These are phyloP conservation scores for Wickerhamomyces rabaulensis DNA, from an alignment of 805 yeast genomes.

Conservation along the genomic window DNA sequence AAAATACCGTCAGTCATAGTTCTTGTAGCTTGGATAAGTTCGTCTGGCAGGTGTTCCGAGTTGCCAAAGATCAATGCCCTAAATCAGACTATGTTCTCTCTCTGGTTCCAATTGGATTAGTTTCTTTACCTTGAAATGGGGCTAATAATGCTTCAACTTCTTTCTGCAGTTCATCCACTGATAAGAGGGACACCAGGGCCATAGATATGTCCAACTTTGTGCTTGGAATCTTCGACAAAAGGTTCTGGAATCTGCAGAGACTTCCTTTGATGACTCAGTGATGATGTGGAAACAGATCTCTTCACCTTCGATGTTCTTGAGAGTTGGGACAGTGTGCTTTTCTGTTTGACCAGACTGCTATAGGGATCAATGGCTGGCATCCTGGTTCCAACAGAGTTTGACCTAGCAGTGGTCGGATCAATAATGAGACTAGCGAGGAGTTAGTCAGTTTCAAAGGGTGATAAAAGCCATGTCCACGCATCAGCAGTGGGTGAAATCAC, in stretches of 20 bases:
- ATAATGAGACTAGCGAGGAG: too few species aligned
- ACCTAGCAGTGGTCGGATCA: slow-evolving; percentile 16
- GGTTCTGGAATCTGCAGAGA: too few species aligned
- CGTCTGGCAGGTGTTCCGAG: slow-evolving; percentile 33
- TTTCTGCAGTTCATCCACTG: slow-evolving; percentile 17
- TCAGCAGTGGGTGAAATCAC: too few species aligned
- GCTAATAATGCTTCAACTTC: slow-evolving; percentile 24
- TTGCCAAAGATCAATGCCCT: slow-evolving; percentile 62
- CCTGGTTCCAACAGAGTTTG: slow-evolving; percentile 12
- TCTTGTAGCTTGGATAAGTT: slow-evolving; percentile 30
- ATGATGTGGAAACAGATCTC: slow-evolving; percentile 1
- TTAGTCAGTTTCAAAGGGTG: too few species aligned
- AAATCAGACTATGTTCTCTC: slow-evolving; percentile 60
- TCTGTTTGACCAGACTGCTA: slow-evolving; percentile 14
- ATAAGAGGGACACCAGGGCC: slow-evolving; percentile 5
- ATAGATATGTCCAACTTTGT: slow-evolving; percentile 18
- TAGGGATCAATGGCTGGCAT: slow-evolving; percentile 23
- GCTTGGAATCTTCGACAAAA: slow-evolving; percentile 14
- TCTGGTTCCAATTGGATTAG: slow-evolving; percentile 73
- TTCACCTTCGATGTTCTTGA: not conserved
- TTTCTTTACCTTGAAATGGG: slow-evolving; percentile 70
- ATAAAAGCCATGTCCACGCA: too few species aligned
- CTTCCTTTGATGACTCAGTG: slow-evolving; percentile 8
- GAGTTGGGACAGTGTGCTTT: not conserved
- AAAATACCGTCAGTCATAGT: slow-evolving; percentile 51